These are phyloP conservation scores for Peronospora farinosa DNA, from an alignment of 352 stramenopile genomes.

Conservation along the genomic window DNA sequence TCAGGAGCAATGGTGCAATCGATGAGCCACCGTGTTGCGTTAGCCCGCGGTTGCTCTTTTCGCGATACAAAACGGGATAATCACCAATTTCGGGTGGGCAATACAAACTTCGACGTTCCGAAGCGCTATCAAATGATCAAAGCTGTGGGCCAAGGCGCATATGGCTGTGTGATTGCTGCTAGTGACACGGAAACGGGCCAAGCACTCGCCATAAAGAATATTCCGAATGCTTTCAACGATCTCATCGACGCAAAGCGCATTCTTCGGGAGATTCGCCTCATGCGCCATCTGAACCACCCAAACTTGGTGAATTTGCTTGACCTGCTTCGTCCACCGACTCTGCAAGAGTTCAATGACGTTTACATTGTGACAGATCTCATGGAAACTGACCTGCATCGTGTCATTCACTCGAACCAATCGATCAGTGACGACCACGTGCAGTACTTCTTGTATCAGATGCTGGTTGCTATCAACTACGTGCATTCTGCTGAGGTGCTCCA, in stretches of 20 bases:
- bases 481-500: conserved; percentile 76
- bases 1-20: conserved; percentile 35
- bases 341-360: conserved; percentile 86
- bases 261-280: conserved; percentile 82
- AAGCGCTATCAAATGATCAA: conserved; percentile 87
- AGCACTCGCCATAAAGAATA: conserved; percentile 94
- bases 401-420: conserved; percentile 79
- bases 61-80: conserved; percentile 81
- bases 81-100: conserved; percentile 81
- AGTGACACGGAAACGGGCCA: conserved; percentile 82
- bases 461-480: conserved; percentile 72
- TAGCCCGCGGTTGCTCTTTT: conserved; percentile 78
- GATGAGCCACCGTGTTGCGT: conserved; percentile 48
- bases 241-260: conserved; percentile 85
- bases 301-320: conserved; percentile 81
- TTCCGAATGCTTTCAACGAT: conserved; percentile 90
- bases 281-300: conserved; percentile 81
- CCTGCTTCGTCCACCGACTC: conserved; percentile 66
- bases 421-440: conserved; percentile 76
- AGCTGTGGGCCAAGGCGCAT: conserved; percentile 86
- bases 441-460: conserved; percentile 79
- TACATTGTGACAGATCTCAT: conserved; percentile 81
- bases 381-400: conserved; percentile 69
- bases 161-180: conserved; percentile 87
- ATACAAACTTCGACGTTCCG: conserved; percentile 82